Evolutionary conservation across 2,329 filamentous ascomycete species (phyloP), one percentile per base, ranked within the genome.

Genomic region (Zasmidium cellare): DNA sequence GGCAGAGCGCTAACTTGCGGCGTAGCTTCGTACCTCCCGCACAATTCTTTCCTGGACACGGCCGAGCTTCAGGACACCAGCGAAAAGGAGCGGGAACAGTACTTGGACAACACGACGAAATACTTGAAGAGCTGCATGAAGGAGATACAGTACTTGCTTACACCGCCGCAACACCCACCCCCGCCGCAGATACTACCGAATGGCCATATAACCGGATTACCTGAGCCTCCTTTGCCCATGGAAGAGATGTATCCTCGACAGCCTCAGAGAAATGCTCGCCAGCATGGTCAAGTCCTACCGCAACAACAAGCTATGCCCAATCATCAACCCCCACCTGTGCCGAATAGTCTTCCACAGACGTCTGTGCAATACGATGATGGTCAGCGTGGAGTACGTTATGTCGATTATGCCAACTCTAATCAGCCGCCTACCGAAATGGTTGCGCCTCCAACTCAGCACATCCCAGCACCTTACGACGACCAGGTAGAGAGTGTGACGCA

Each of bases 71-170:
- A 58, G 16, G 79, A 67, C 25, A 56, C 80, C 31, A 70, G 73
- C 60, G 82, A 84, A 50, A 75, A 79, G 57, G 81, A 83, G 53
- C 80, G 83, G 59, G 84, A 87, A 56, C 76, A 78, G 48, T 79
- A 85, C 63, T 79, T 84, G 53, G 85, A 87, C 61, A 86, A 86
- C 69, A 87, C 84, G 50, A 81, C 82, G 56, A 75, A 81, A 35
- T 88, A 86, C 66, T 78, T 88, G 28, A 83, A 81, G 56, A 87
- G 86, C 73, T 88, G 85, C 69, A 82, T 87, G 51, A 84, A 87
- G 65, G 86, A 89, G 71, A 84, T 89, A 51, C 84, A 85, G 2
- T 89, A 88, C 67, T 82, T 88, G 60, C 79, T 89, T 31, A 84
- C 86, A 50, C 86, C 86, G n/a, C 82, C 84, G 20, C 79, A 82